Evolutionary conservation across 108 stramenopile genomes (phyloP), one percentile per base, ranked within the genome.

Genomic region (Stephanodiscus minutulus): DNA sequence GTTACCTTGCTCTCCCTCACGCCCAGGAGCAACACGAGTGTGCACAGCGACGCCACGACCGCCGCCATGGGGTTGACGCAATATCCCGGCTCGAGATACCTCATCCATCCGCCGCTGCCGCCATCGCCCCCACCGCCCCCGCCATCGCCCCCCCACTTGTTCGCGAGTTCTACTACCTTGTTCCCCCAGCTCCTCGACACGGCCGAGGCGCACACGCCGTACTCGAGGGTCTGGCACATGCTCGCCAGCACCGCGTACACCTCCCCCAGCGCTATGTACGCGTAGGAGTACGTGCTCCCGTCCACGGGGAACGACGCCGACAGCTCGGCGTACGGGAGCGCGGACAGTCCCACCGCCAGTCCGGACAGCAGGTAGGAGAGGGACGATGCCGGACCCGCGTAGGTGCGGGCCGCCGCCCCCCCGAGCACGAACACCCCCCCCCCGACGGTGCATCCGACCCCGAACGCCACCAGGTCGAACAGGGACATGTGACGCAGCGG

Each of bases 171-270:
- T 15, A 88, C 61, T 25, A 93, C 73, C 74, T 96, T 97, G 63
- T 92, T 88, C 6, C 96, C 96, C 96, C 96, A 97, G 61, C 77
- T 88, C 47, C 92, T 64, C 0, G 96, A 93, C 8, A 97, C 92
- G 0, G 96, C 96, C 0, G 93, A 84, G 5, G 85, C 88, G 1
- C 85, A 68, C 0, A 89, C 77, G 10, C 81, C 87, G 73, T 93
- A 97, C 64, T 95, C 94, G 21, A 97, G 49, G 8, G 92, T 90
- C 69, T 95, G 72, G 79, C 96, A 97, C 13, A 87, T 68, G 3
- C 80, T 91, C 18, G 92, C 88, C 10, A 95, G 7, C 0, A 92
- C 81, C 10, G 96, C 96, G 20, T 85, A 83, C 28, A 91, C 73
- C 76, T 96, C 94, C 11, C 96, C 96, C 66, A 96, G 61, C 6